phyloP scores from a whole-genome alignment of 768 basidiomycete genomes.

The Harrya chromipes region DNA sequence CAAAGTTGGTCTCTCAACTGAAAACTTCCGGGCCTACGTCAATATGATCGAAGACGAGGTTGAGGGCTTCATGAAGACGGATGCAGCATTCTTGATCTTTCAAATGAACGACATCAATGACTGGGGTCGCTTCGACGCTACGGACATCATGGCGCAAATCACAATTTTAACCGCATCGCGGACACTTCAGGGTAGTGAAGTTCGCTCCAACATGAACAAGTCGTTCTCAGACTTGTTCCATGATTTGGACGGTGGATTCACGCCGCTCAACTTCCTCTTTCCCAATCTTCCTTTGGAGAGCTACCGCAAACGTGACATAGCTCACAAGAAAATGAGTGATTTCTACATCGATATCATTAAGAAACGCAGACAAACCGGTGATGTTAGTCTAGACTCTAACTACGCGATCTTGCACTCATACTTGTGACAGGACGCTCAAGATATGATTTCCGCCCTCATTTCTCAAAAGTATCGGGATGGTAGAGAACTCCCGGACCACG shows the following conservation, averaged over 20 bases:
- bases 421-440: slow-evolving; percentile 60
- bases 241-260: slow-evolving; percentile 95
- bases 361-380: slow-evolving; percentile 55
- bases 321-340: slow-evolving; percentile 89
- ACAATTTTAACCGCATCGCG: slow-evolving; percentile 93
- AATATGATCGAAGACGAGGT: slow-evolving; percentile 79
- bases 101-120: slow-evolving; percentile 66
- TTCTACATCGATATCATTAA: slow-evolving; percentile 89
- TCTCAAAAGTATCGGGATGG: slow-evolving; percentile 85
- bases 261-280: slow-evolving; percentile 93
- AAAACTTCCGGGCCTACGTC: slow-evolving; percentile 84
- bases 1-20: slow-evolving; percentile 90
- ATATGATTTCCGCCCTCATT: slow-evolving; percentile 90
- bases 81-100: slow-evolving; percentile 58
- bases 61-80: slow-evolving; percentile 64
- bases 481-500: slow-evolving; percentile 71
- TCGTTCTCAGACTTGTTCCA: slow-evolving; percentile 80
- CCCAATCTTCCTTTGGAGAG: slow-evolving; percentile 88
- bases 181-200: slow-evolving; percentile 91
- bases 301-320: slow-evolving; percentile 84
- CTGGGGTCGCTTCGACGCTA: slow-evolving; percentile 76
- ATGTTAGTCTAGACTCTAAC: slow-evolving; percentile 30
- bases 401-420: not conserved
- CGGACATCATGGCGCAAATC: slow-evolving; percentile 76
- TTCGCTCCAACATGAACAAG: slow-evolving; percentile 75